Base-by-base conservation (phyloP, 2,329 filamentous ascomycete species). In the Ophiostoma novo-ulmi region DNA sequence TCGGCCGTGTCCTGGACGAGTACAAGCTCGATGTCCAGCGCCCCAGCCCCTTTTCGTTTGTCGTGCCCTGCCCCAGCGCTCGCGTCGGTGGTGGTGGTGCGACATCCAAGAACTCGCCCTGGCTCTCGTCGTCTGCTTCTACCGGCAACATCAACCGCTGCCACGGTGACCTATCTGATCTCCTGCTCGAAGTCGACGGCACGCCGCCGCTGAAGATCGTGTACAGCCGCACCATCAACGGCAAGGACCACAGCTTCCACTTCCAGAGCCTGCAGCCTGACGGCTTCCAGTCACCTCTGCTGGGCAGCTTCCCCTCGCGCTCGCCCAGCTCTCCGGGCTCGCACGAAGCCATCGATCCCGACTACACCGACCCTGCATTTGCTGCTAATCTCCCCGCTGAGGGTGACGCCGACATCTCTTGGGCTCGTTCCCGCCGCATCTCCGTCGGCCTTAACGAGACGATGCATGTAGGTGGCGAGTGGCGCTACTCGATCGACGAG, bases 181-280 rank as follows among this genome's bases (percentile, higher is more conserved):
- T 98, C 65, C 87, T 89, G 22, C 83, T 99, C 69, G 89, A 94
- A 76, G 92, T 97, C 4, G 85, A 91, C 74, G 95, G 95, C 22
- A 96, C 93, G 0, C 92, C 96, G 2, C 95, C 95, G 3, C 83
- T 99, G 74, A 94, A 94, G 78, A 91, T 99, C 75, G 92, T 92
- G 75, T 99, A 99, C 80, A 95, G 92, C 76, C 90, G 93, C 70
- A 90, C 89, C 7, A 89, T 97, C 75, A 97, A 98, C 75, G 88
- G 89, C 73, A 90, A 91, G 74, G 89, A 96, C 74, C 89, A 90
- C 75, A 92, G 91, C 72, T 93, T 94, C 75, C 93, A 94, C 73
- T 94, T 97, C 75, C 94, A 98, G 79, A 97, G 92, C 76, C 88
- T 99, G 64, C 94, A 97, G 75, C 94, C 95, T 0, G 93, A 97